Conservation (phyloP, 2,329 filamentous ascomycete species). For the Diaporthe amygdali region DNA sequence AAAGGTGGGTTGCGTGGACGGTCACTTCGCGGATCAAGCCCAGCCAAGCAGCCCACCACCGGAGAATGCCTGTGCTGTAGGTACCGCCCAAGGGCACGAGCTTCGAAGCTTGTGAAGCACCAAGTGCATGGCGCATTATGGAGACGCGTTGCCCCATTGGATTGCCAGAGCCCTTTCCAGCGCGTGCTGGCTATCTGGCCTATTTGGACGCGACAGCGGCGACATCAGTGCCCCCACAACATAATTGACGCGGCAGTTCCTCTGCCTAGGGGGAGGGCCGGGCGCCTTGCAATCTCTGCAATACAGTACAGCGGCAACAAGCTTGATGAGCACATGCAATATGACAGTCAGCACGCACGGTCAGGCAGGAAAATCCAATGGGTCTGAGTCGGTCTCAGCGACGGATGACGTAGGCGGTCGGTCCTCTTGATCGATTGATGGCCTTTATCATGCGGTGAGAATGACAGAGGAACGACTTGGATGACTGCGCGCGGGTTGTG, state of each 20-base stretch:
- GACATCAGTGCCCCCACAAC: not conserved
- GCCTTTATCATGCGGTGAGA: slow-evolving; percentile 2
- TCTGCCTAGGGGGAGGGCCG: not conserved
- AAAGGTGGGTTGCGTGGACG: not conserved
- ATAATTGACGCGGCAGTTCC: slow-evolving; percentile 8
- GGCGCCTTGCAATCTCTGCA: slow-evolving; percentile 10
- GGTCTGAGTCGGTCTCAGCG: slow-evolving; percentile 1
- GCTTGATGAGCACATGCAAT: slow-evolving; percentile 10
- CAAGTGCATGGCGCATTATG: not conserved
- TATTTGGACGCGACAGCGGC: slow-evolving; percentile 3
- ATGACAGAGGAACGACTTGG: not conserved
- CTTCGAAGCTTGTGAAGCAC: slow-evolving; percentile 18
- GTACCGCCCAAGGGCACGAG: slow-evolving; percentile 16
- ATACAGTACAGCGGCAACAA: not conserved
- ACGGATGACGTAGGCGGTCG: slow-evolving; percentile 11
- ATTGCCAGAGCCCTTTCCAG: not conserved
- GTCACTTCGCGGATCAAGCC: slow-evolving; percentile 1
- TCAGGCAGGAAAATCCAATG: slow-evolving; percentile 2
- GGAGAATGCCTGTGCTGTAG: not conserved
- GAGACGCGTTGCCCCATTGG: slow-evolving; percentile 14
- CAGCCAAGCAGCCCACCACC: slow-evolving; percentile 6
- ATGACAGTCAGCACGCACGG: slow-evolving; percentile 3
- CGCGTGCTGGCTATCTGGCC: not conserved
- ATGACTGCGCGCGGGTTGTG: not conserved
- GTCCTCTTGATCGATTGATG: not conserved